Conservation (phyloP, 257 asterid species). For the Penstemon newberryi region DNA sequence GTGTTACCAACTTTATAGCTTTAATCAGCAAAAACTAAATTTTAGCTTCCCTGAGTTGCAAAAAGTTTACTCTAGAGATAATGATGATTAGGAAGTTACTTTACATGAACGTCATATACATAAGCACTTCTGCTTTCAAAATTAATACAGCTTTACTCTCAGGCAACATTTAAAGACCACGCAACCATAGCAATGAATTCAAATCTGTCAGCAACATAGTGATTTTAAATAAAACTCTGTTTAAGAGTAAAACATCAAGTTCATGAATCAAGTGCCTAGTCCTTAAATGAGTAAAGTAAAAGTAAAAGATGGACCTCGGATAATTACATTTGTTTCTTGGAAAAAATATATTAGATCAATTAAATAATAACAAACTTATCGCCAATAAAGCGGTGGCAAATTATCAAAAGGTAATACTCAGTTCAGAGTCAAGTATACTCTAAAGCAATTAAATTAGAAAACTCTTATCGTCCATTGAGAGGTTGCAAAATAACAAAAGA, state of each 20-base stretch:
- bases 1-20: neutral
- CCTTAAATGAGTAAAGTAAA: neutral
- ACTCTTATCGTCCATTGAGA: neutral
- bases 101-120: neutral
- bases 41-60: slow-evolving; percentile 10
- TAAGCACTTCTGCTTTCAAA: neutral
- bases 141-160: slow-evolving; percentile 8
- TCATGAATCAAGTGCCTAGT: slow-evolving; percentile 17
- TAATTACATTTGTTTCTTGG: no score
- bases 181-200: neutral
- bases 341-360: no score
- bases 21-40: slow-evolving; percentile 7
- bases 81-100: neutral
- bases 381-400: no score
- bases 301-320: no score
- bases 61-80: neutral
- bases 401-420: no score
- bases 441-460: neutral
- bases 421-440: no score
- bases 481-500: slow-evolving; percentile 6
- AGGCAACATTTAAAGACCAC: slow-evolving; percentile 8
- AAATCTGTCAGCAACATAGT: neutral
- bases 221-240: no score
- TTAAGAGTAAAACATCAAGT: no score
- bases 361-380: no score